Percentiles rank a stretch among this genome's conserved stretches.
These are phyloP conservation scores for Ustilago crameri DNA, from an alignment of 1,284 basidiomycete genomes.

Conservation along the genomic window DNA sequence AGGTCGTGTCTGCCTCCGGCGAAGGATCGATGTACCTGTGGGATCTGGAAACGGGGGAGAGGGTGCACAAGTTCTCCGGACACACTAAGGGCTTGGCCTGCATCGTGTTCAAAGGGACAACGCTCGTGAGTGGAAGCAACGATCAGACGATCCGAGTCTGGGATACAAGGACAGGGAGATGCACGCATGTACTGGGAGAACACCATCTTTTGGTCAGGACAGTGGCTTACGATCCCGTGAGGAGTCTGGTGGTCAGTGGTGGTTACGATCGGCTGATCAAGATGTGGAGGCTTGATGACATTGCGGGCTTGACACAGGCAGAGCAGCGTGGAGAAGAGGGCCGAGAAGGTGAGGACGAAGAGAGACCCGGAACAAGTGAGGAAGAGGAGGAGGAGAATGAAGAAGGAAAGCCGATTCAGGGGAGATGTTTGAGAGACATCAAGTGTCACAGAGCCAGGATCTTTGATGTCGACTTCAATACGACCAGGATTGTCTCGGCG, in stretches of 20 bases:
- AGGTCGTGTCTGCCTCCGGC: slow-evolving; percentile 53
- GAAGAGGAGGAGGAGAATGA: background rate
- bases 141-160: slow-evolving; percentile 59
- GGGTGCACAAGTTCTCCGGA: slow-evolving; percentile 37
- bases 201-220: slow-evolving; percentile 53
- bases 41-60: slow-evolving; percentile 41
- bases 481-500: slow-evolving; percentile 50
- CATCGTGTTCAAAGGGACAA: slow-evolving; percentile 35
- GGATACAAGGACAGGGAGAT: slow-evolving; percentile 44
- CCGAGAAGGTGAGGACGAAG: background rate
- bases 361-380: background rate
- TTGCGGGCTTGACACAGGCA: background rate
- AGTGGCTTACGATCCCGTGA: slow-evolving; percentile 29
- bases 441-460: slow-evolving; percentile 34
- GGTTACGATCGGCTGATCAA: slow-evolving; percentile 57
- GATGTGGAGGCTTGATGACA: slow-evolving; percentile 30
- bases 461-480: slow-evolving; percentile 56
- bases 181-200: slow-evolving; percentile 34
- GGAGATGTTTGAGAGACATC: slow-evolving; percentile 28
- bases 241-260: slow-evolving; percentile 44
- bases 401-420: background rate
- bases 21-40: slow-evolving; percentile 55
- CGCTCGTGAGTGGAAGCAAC: slow-evolving; percentile 52
- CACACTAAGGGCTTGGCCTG: slow-evolving; percentile 58
- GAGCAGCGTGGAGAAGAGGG: slow-evolving; percentile 1